These are phyloP conservation scores for Stentor coeruleus DNA, from an alignment of 73 alveolate species.

Conservation along the genomic window DNA sequence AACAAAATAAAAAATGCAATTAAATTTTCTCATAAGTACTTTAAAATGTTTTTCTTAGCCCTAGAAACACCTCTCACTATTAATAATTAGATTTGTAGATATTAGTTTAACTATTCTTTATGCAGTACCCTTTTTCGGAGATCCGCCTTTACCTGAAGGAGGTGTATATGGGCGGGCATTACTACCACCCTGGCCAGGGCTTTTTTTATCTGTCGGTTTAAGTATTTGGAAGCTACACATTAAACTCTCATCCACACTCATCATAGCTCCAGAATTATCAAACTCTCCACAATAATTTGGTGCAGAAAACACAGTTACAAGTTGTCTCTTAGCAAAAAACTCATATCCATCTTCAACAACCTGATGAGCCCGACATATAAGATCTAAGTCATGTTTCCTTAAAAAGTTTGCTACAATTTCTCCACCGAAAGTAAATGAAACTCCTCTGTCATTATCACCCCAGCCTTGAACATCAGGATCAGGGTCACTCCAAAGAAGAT, in stretches of 20 bases:
- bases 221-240: constrained; percentile 92
- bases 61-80: no score
- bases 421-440: constrained; percentile 75
- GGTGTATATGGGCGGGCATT: constrained; percentile 68
- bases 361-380: constrained; percentile 94
- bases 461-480: constrained; percentile 90
- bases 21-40: no score
- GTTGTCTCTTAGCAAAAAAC: constrained; percentile 92
- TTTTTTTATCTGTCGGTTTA: constrained; percentile 86
- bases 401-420: constrained; percentile 81
- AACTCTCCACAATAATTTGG: constrained; percentile 98
- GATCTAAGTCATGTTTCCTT: constrained; percentile 87
- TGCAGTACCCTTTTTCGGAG: no score
- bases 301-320: constrained; percentile 92
- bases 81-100: no score
- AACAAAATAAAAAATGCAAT: no score
- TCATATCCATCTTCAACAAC: constrained; percentile 98
- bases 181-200: constrained; percentile 51
- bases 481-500: constrained; percentile 96
- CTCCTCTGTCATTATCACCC: constrained; percentile 98
- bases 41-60: no score
- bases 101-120: no score
- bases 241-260: constrained; percentile 90
- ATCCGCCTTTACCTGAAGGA: no score
- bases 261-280: constrained; percentile 96